Evolutionary conservation across 345 rosid species (phyloP), one percentile per base, ranked within the genome.

Genomic region (Gossypium stocksii): DNA sequence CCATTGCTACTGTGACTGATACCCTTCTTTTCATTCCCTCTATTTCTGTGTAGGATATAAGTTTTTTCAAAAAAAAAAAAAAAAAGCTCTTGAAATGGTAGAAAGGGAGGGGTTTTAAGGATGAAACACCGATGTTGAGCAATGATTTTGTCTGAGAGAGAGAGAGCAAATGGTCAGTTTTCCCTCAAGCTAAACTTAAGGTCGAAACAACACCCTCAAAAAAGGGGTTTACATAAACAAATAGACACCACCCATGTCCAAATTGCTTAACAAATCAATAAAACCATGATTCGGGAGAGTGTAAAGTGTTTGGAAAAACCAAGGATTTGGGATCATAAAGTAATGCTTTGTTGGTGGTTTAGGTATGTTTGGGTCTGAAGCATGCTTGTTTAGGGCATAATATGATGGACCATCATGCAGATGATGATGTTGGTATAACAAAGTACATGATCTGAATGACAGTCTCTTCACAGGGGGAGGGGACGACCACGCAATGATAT

Each of bases 61-160:
- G 13, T 79, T 84, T 56, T 43, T 34, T 34, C 41, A 17, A 46
- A 46, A 20, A 15, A 23, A 13, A 46, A 3, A 23, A n/a, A 20
- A 15, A 23, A 14, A 23, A 1, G 65, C 20, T 34, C 81, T 79
- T 74, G 79, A 81, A 84, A 74, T 69, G 70, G 67, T n/a, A 44
- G 58, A 75, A 80, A 64, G 71, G 43, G 66, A 61, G 75, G 66
- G 61, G 57, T 77, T 76, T 71, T 25, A 70, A 58, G 79, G 81
- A 70, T 38, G 71, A 72, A 80, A 83, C 72, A 71, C 67, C 56
- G 76, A 77, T 74, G 76, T 72, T 69, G 74, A 43, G 80, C 76
- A 82, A 88, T 88, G 85, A 88, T 86, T 82, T 77, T 82, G 89
- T 85, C 89, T 72, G 23, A 27, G 59, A 70, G 27, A 34, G 14